Evolutionary conservation across 2,329 filamentous ascomycete species (phyloP).

Genomic region (Xylaria sp.): DNA sequence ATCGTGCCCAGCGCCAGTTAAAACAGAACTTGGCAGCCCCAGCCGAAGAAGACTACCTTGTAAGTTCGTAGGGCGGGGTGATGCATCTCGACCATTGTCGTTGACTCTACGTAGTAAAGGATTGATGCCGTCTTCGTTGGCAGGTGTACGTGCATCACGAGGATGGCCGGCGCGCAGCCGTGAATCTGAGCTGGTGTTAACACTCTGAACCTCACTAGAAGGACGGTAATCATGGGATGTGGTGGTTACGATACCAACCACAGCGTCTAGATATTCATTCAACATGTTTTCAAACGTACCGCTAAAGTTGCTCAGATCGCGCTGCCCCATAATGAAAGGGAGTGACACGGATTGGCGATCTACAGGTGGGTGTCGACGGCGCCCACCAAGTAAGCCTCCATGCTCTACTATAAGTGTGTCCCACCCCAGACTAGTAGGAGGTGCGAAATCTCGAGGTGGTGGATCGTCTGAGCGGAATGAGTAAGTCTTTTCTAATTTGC

Average conservation of each 20-base stretch:
- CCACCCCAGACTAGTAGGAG: conserved; percentile 63
- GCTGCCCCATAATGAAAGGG: conserved; percentile 50
- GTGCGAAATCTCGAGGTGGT: conserved; percentile 57
- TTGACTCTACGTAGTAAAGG: conserved; percentile 79
- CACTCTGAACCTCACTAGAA: neutral
- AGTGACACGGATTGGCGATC: conserved; percentile 70
- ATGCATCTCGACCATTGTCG: conserved; percentile 56
- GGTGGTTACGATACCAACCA: neutral
- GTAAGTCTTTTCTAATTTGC: neutral
- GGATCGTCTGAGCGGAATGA: conserved; percentile 53
- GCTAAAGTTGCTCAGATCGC: conserved; percentile 45
- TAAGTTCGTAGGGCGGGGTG: conserved; percentile 61
- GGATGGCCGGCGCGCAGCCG: conserved; percentile 64
- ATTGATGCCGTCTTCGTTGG: conserved; percentile 84
- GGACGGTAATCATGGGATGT: neutral
- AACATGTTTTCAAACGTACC: conserved; percentile 42
- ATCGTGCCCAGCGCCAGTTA: conserved; percentile 56
- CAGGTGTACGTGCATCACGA: conserved; percentile 63
- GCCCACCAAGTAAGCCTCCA: conserved; percentile 55
- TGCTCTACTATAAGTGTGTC: conserved; percentile 65
- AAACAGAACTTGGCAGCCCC: conserved; percentile 59
- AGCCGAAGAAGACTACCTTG: conserved; percentile 63
- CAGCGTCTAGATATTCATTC: neutral
- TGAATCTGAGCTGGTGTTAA: conserved; percentile 49
- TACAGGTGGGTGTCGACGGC: conserved; percentile 66